Base-by-base conservation (phyloP, 2,329 filamentous ascomycete genomes). In the Clarireedia homoeocarpa region DNA sequence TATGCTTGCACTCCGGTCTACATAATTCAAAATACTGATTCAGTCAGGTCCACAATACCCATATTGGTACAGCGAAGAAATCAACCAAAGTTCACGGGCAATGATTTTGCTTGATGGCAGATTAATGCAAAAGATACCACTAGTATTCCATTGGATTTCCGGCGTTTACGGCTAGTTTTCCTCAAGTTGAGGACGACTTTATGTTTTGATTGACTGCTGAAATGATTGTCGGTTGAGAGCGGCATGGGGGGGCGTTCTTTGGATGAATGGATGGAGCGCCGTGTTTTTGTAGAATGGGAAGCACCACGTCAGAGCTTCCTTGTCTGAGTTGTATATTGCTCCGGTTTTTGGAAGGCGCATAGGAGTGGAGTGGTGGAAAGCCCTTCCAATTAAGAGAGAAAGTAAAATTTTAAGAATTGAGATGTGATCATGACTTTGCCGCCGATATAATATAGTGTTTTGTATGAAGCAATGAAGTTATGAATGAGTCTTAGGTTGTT, bases 1-100 rank as follows among this genome's bases (percentile, higher is more conserved):
- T 91, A 72, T 68, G 75, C 67, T 55, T 49, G 15, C 36, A 44
- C 53, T 6, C 38, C 38, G 4, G 15, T 48, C 4, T 26, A 7
- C 30, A 14, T 27, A 56, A 61, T 5, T 55, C 58, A 27, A 63
- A 64, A 44, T n/a, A 38, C 47, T 59, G 36, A 60, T 45, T 27
- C 38, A 6, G 14, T 20, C 55, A 87, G 81, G 85, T 91, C 61
- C 84, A 90, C 73, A 95, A 95, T 69, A 95, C 91, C 26, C 90
- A 95, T 65, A 95, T 96, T 65, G 91, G 91, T 58, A 92, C 89
- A 0, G 91, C 91, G 44, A 95, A 88, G 75, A 83, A 84, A 59
- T 84, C 83, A 52, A 84, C 83, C 63, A 87, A 83, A 71, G 73
- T 81, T 59, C 75, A 71, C 63, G 72, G 74, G 46, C 36, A 36